These are phyloP conservation scores for Mucor racemosus DNA, from an alignment of 371 early-diverging fungal genomes.

Conservation along the genomic window DNA sequence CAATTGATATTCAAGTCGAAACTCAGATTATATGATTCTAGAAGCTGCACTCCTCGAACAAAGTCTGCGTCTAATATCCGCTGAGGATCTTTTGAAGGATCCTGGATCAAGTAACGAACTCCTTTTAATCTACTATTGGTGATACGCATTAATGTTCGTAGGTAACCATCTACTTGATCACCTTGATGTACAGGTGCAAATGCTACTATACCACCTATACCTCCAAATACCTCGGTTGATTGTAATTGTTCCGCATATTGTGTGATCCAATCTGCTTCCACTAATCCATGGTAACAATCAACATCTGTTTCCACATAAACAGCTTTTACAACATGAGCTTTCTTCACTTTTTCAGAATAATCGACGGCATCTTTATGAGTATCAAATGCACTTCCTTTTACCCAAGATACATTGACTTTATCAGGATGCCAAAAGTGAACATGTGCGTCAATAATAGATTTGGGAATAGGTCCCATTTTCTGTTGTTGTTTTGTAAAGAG, in stretches of 20 bases:
- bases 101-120: conserved; percentile 45
- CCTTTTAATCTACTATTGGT: conserved; percentile 34
- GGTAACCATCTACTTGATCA: conserved; percentile 30
- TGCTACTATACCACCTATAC: conserved; percentile 48
- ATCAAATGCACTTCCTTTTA: conserved; percentile 22
- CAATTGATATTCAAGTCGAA: conserved; percentile 51
- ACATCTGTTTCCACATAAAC: conserved; percentile 41
- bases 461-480: conserved; percentile 16
- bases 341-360: conserved; percentile 13
- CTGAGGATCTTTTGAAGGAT: conserved; percentile 35
- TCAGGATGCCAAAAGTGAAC: conserved; percentile 53
- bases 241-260: conserved; percentile 31
- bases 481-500: background rate
- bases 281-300: conserved; percentile 33
- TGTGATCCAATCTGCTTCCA: conserved; percentile 50
- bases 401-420: conserved; percentile 39
- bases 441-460: conserved; percentile 37
- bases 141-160: conserved; percentile 31
- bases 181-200: conserved; percentile 53
- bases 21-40: conserved; percentile 34
- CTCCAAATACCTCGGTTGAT: conserved; percentile 32
- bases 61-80: conserved; percentile 31
- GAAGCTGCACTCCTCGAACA: conserved; percentile 34
- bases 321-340: conserved; percentile 1
- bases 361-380: conserved; percentile 28